Evolutionary conservation across 1,139 yeast species (phyloP).

Genomic region (Schizosaccharomyces versatilis): DNA sequence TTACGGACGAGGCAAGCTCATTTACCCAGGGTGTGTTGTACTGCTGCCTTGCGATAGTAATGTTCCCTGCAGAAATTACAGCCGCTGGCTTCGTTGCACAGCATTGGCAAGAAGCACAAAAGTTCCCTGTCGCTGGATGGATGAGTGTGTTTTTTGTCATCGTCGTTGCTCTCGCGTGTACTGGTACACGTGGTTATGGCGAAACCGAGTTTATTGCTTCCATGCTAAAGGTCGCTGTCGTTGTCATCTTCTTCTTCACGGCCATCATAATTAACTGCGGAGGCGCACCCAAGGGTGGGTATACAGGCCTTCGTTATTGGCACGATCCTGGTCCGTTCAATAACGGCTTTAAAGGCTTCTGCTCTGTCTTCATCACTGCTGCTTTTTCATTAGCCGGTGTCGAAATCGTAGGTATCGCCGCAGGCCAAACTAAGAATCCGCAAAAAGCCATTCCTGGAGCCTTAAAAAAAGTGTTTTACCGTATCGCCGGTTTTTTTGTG

Average conservation of each 20-base stretch:
- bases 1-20: not conserved
- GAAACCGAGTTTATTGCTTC: constrained; percentile 50
- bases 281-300: constrained; percentile 34
- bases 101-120: constrained; percentile 37
- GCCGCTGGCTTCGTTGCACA: constrained; percentile 17
- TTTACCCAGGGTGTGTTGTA: not conserved
- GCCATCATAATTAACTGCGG: constrained; percentile 43
- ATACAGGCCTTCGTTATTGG: constrained; percentile 45
- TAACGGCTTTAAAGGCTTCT: constrained; percentile 45
- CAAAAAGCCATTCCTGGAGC: constrained; percentile 59
- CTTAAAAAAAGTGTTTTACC: constrained; percentile 49
- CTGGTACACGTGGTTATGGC: constrained; percentile 28
- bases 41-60: not conserved
- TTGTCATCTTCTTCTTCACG: constrained; percentile 37
- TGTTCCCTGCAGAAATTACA: not conserved
- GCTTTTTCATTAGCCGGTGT: constrained; percentile 19
- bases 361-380: constrained; percentile 47
- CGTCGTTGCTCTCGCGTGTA: constrained; percentile 18
- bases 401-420: constrained; percentile 53
- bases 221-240: constrained; percentile 27
- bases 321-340: constrained; percentile 37
- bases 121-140: constrained; percentile 24
- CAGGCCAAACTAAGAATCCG: constrained; percentile 60
- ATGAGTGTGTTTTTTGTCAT: constrained; percentile 19
- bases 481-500: constrained; percentile 50